Evolutionary conservation across 371 early-diverging fungal species (phyloP), one percentile per base, ranked within the genome.

Genomic region (Syncephalastrum contaminatum): DNA sequence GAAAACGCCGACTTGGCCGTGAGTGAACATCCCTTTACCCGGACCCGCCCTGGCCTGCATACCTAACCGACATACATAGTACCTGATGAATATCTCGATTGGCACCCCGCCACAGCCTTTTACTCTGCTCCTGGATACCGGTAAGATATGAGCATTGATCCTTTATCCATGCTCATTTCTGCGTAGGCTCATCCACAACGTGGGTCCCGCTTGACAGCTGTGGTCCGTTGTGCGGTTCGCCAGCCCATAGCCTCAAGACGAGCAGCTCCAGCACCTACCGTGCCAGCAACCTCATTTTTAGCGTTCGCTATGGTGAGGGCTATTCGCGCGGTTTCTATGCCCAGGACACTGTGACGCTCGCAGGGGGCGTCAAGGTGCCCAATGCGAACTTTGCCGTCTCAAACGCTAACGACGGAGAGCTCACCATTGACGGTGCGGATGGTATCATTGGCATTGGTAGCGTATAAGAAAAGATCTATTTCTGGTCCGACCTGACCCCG

Each of bases 101-200:
- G 76, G 72, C 21, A 64, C 71, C 3, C 77, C 77, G 20, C 73
- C 73, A 13, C 77, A 77, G 36, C 62, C 62, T 1, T 77, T 77
- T 51, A 69, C 72, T 2, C 19, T 77, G 30, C 53, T 77, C 36
- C 51, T 77, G 16, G 77, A 77, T 40, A 77, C 77, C 45, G 70
- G 58, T 53, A 48, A 40, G 8, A 6, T 15, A 48, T 21, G 10
- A 25, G 25, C 39, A 24, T 3, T 4, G 0, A 13, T 14, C 6
- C 16, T 21, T 0, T 41, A 53, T 54, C 15, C 15, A 22, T 41
- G 10, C 10, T 30, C 2, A 30, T 30, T 30, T 30, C 36, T 30
- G 36, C 2, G 43, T 13, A 65, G 68, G 77, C 0, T 77, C 77
- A 0, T 77, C 77, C 2, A 64, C 72, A 19, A 77, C 77, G 3